Base-by-base conservation (phyloP, 192 early-diverging fungal genomes). In the Umbelopsis isabellina region DNA sequence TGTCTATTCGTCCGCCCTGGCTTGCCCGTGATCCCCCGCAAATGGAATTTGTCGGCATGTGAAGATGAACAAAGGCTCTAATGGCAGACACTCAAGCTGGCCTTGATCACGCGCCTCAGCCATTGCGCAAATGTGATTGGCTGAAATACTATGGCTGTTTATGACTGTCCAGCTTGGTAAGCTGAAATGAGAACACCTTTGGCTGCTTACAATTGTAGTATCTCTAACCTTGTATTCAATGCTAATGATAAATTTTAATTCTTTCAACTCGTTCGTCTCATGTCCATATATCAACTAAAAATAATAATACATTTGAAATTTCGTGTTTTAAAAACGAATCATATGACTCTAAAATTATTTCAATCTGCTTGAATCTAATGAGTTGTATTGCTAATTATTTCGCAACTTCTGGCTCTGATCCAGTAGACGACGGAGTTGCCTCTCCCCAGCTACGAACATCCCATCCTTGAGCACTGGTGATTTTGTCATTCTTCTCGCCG, bases 401-500 rank as follows among this genome's bases (percentile, higher is more conserved):
- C 3, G 18, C 16, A 15, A 35, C 55, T 61, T 61, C 55, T 61
- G 15, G 48, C 48, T 49, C 48, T 49, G 48, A 49, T 49, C 33
- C 55, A 16, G 55, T 25, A 18, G 55, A 2, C 4, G 21, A 35
- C 55, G 55, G 30, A 61, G 55, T 61, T 61, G 72, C 50, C 44
- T 68, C 72, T 47, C 67, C 55, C 72, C 72, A 74, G 37, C 68
- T 67, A 45, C 64, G 68, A 49, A 69, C 69, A 69, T 37, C 33
- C 72, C 72, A 74, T 15, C 72, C 67, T 50, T 64, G 37, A 11
- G 50, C 35, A 13, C 46, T 61, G 15, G 51, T 48, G 48, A 74
- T 69, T 33, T 67, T 68, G 46, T 74, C 72, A 37, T 35, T 74
- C 1, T 53, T n/a, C 45, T 74, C 72, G 18, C 80, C 82, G 58